Base-by-base conservation (phyloP, 2,329 filamentous ascomycete genomes). In the Botrytis elliptica region DNA sequence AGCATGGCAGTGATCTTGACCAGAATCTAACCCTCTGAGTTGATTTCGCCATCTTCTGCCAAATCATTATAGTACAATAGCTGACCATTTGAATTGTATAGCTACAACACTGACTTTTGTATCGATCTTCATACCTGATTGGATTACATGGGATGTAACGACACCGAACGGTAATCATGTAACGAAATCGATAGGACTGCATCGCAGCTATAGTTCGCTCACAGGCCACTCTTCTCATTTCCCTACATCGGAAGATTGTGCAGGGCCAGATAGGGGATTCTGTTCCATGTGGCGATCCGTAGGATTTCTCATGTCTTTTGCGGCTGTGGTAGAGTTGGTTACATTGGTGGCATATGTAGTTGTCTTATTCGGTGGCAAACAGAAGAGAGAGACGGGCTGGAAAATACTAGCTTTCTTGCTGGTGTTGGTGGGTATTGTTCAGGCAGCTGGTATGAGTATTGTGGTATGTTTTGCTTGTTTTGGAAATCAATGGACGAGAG, bases 271-370 rank as follows among this genome's bases (percentile, higher is more conserved):
- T 70, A 87, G 89, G 70, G 89, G 90, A 79, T 98, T 98, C 84
- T 98, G 96, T 85, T 92, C 90, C 79, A 92, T 97, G 87, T 99
- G 95, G 96, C 95, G 79, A 76, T 76, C 77, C 40, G 90, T 94
- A 52, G 94, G 93, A 38, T 98, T 98, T 83, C 84, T 97, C 76
- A 94, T 97, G 85, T 93, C 91, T 70, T 93, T 98, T 78, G 88
- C 92, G 12, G 89, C 94, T 55, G 90, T 97, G n/a, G 82, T 96
- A 57, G 91, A 97, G 82, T 88, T 96, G 59, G 93, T 92, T 72
- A 90, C 90, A 10, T 83, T 97, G n/a, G 90, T 97, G 42, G 89
- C 91, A 29, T 97, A 95, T 82, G 80, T 91, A 44, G 89, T 97
- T 68, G 89, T 97, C 65, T 84, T 98, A 77, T 84, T 87, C 2